phyloP scores from a whole-genome alignment of 1,284 basidiomycete species.

The Flammula alnicola region DNA sequence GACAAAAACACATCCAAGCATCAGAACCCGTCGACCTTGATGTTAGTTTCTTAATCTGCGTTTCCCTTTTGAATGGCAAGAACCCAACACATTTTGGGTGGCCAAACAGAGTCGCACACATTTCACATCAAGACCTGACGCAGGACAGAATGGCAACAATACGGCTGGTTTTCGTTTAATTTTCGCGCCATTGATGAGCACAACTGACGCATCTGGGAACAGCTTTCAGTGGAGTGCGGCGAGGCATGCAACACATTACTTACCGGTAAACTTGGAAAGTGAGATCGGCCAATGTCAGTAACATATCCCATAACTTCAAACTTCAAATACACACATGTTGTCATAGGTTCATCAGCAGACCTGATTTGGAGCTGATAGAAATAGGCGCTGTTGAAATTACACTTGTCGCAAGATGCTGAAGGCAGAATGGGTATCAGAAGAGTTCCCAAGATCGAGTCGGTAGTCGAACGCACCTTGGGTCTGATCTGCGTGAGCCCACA shows the following conservation, averaged over 20 bases:
- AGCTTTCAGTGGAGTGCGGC: not conserved
- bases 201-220: slow-evolving; percentile 55
- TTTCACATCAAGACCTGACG: too few species aligned
- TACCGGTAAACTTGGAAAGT: slow-evolving; percentile 50
- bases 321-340: slow-evolving; percentile 75
- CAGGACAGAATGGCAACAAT: too few species aligned
- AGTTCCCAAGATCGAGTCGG: not conserved
- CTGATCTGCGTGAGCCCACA: slow-evolving; percentile 95
- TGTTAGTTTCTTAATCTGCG: too few species aligned
- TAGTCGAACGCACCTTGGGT: slow-evolving; percentile 64
- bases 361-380: slow-evolving; percentile 97
- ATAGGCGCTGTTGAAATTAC: slow-evolving; percentile 88
- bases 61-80: too few species aligned
- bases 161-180: slow-evolving; percentile 40
- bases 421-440: not conserved
- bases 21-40: too few species aligned
- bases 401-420: slow-evolving; percentile 86
- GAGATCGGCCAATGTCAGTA: slow-evolving; percentile 3
- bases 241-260: slow-evolving; percentile 2
- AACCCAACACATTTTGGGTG: too few species aligned
- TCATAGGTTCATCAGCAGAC: slow-evolving; percentile 97
- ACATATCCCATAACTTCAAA: slow-evolving; percentile 6
- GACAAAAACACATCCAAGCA: too few species aligned
- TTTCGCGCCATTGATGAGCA: slow-evolving; percentile 66
- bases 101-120: too few species aligned